Conservation (phyloP, 257 asterid genomes). For the Capsicum chinense region DNA sequence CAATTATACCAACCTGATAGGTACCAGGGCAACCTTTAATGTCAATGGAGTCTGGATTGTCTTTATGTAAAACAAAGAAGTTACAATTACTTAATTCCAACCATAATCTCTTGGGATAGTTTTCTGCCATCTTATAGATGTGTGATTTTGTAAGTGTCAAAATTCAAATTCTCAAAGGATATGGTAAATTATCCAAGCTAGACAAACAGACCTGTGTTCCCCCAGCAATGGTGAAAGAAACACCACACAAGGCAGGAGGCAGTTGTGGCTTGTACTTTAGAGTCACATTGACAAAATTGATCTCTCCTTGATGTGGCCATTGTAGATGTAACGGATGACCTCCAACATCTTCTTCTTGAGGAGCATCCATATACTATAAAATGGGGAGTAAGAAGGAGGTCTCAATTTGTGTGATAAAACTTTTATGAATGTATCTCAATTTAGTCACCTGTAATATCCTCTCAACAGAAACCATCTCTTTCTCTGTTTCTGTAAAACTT, state of each 20-base stretch:
- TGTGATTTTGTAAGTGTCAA: neutral
- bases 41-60: neutral
- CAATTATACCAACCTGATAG: slow-evolving; percentile 85
- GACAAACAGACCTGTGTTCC: slow-evolving; percentile 70
- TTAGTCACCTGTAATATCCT: slow-evolving; percentile 85
- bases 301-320: slow-evolving; percentile 80
- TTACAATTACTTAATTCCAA: neutral
- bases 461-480: slow-evolving; percentile 98
- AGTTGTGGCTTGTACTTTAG: slow-evolving; percentile 76
- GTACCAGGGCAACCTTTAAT: slow-evolving; percentile 13
- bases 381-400: slow-evolving; percentile 24
- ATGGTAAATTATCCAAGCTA: neutral
- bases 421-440: neutral
- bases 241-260: slow-evolving; percentile 71
- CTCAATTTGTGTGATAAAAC: slow-evolving; percentile 13
- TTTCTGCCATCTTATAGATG: neutral
- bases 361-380: slow-evolving; percentile 80
- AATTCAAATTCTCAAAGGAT: neutral
- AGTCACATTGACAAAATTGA: slow-evolving; percentile 76
- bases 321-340: slow-evolving; percentile 41
- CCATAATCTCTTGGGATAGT: neutral
- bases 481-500: slow-evolving; percentile 95
- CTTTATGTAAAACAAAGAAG: neutral
- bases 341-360: slow-evolving; percentile 67
- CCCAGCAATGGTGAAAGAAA: slow-evolving; percentile 64